Evolutionary conservation across 192 early-diverging fungal species (phyloP).

Genomic region (Neocallimastix lanati): DNA sequence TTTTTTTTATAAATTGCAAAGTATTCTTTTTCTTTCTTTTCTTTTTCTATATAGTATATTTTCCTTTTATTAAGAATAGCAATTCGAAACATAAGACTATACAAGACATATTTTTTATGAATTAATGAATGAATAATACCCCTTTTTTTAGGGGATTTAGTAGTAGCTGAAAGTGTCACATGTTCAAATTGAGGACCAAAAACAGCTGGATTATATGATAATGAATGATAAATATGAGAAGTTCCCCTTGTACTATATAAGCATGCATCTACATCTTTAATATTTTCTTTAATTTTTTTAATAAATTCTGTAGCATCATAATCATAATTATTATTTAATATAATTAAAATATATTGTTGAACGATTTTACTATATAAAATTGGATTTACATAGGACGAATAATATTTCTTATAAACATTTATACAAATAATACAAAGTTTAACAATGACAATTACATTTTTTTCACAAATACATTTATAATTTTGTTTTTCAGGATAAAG

Average conservation of each 20-base stretch:
- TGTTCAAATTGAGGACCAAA: neutral
- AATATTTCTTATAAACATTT: neutral
- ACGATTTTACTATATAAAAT: neutral
- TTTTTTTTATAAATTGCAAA: neutral
- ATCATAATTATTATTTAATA: neutral
- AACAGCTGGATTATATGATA: neutral
- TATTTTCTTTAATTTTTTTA: neutral
- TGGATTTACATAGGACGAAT: neutral
- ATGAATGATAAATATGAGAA: neutral
- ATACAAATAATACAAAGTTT: neutral
- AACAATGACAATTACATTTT: neutral
- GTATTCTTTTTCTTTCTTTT: neutral
- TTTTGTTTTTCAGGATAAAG: neutral
- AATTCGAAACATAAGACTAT: neutral
- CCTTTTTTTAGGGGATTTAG: neutral
- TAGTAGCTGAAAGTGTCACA: neutral
- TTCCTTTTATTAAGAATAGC: neutral
- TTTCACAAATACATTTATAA: neutral
- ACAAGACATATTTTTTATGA: neutral
- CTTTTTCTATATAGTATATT: neutral
- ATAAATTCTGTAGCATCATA: neutral
- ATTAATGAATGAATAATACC: neutral
- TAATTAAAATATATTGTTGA: neutral
- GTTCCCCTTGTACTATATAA: neutral
- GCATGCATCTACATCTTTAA: neutral